Base-by-base conservation (phyloP, 805 yeast genomes). In the Kockiozyma suomiensis region DNA sequence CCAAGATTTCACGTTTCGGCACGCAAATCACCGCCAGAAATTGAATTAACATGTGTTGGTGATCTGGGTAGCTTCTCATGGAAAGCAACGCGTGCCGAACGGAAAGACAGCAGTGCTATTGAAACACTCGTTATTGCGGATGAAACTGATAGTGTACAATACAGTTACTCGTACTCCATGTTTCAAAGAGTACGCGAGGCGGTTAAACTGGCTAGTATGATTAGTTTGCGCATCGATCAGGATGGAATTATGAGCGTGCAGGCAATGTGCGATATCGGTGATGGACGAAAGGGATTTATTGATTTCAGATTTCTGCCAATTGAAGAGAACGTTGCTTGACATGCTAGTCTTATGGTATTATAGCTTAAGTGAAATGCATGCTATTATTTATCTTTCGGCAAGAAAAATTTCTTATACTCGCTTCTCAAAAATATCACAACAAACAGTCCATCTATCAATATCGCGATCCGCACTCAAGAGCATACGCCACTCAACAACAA, bases 231-330 rank as follows among this genome's bases (percentile, higher is more conserved):
- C 21, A 46, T 50, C 19, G 70, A 67, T 35, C 17, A 46, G 19
- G 53, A 59, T 37, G 70, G 70, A 4, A 42, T 61, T 13, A 49
- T 67, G 57, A 61, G 67, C 26, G 61, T 67, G 19, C 70, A 67
- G 33, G 55, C 55, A 30, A 63, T 67, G 67, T 65, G 68, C 49
- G 66, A 62, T n/a, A 53, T 60, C n/a, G 66, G 66, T 33, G 69
- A 66, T 32, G 68, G 64, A 6, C 49, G 64, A 15, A 57, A 60
- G 23, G 61, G 53, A 12, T 67, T 58, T 30, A 59, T 67, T 41
- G 70, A 67, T 52, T 67, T 65, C 50, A 33, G 69, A 30, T 61
- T 54, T 41, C 45, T 63, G 28, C 68, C 70, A 19, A 55, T 61
- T n/a, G 52, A 58, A 21, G 59, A 38, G 21, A 54, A 48, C 17